These are phyloP conservation scores for Proliferodiscus dingleyae DNA, from an alignment of 2,329 filamentous ascomycete species.

Conservation along the genomic window DNA sequence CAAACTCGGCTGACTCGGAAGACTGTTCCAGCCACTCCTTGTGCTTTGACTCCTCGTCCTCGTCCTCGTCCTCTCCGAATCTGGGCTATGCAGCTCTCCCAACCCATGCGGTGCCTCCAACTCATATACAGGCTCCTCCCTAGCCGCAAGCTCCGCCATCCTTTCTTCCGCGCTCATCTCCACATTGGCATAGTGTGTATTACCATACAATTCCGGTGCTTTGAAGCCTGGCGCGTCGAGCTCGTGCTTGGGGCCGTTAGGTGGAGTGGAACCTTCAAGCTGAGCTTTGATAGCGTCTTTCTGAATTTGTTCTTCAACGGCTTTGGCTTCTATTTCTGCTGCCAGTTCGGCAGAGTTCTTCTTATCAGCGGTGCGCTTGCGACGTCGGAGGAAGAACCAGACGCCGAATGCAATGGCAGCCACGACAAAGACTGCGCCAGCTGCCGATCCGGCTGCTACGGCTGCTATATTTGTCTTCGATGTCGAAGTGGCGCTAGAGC, in stretches of 20 bases:
- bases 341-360: not conserved
- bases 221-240: not conserved
- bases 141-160: not conserved
- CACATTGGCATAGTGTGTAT: not conserved
- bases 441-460: not conserved
- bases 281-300: not conserved
- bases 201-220: not conserved
- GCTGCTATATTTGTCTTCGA: not conserved
- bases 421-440: not conserved
- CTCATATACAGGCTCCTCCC: not conserved
- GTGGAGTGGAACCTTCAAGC: not conserved
- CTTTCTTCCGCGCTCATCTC: not conserved
- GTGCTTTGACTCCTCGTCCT: not conserved
- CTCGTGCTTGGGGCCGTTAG: not conserved
- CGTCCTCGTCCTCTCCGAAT: not conserved
- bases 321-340: not conserved
- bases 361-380: not conserved
- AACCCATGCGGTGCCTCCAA: not conserved
- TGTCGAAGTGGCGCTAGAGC: not conserved
- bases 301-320: not conserved
- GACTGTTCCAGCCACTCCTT: not conserved
- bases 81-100: not conserved
- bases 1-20: not conserved
- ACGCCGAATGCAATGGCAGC: not conserved
- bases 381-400: not conserved